These are phyloP conservation scores for Suhomyces kunorum DNA, from an alignment of 1,139 yeast genomes.

Conservation along the genomic window DNA sequence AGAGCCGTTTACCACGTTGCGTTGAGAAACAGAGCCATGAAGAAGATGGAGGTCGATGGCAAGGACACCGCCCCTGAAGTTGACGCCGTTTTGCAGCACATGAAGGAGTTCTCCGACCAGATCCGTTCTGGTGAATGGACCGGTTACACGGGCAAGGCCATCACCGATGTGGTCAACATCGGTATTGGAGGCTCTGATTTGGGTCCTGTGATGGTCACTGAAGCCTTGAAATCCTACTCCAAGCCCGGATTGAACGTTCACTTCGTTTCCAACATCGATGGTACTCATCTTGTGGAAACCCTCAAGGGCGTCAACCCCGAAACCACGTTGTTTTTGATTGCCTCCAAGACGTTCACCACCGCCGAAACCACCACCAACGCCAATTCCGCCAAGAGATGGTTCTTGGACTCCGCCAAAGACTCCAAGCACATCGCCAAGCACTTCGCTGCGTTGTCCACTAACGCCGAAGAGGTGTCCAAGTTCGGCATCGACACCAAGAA, in stretches of 20 bases:
- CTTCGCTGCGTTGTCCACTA: slow-evolving; percentile 94
- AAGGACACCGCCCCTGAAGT: slow-evolving; percentile 87
- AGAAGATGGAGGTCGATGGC: slow-evolving; percentile 87
- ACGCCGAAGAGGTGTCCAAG: slow-evolving; percentile 84
- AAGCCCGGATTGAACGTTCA: slow-evolving; percentile 76
- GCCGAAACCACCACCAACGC: slow-evolving; percentile 98
- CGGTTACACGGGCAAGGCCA: slow-evolving; percentile 93
- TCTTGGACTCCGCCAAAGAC: slow-evolving; percentile 71
- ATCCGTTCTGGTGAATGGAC: slow-evolving; percentile 94
- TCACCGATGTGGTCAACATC: slow-evolving; percentile 92
- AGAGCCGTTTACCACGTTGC: slow-evolving; percentile 98
- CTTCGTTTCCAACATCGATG: slow-evolving; percentile 97
- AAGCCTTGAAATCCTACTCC: slow-evolving; percentile 89
- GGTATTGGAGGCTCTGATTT: slow-evolving; percentile 99
- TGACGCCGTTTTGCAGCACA: slow-evolving; percentile 85
- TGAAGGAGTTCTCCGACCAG: slow-evolving; percentile 89
- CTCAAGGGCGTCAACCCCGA: slow-evolving; percentile 78
- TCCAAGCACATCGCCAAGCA: slow-evolving; percentile 84
- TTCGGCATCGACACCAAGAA: slow-evolving; percentile 96
- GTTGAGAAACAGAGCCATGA: slow-evolving; percentile 84
- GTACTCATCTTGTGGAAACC: slow-evolving; percentile 94
- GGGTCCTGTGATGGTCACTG: slow-evolving; percentile 99
- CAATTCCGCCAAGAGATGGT: slow-evolving; percentile 92
- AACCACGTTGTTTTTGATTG: slow-evolving; percentile 90
- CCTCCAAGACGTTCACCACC: slow-evolving; percentile 98